Conservation (phyloP, 2,329 filamentous ascomycete species). For the Fusarium buharicum region DNA sequence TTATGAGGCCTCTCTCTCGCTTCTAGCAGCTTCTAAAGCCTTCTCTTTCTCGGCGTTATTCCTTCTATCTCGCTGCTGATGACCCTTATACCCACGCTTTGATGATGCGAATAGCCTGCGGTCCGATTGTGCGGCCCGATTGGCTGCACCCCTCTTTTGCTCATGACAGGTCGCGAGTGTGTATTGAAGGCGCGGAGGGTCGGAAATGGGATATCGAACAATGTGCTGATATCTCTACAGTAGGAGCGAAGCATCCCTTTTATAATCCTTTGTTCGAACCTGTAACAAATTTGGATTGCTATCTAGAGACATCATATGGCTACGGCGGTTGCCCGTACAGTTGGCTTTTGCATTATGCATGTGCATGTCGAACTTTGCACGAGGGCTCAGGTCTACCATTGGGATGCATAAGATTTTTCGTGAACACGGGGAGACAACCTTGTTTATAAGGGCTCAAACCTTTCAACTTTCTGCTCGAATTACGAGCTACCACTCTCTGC, state of each 20-base stretch:
- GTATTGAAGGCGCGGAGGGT: slow-evolving; percentile 16
- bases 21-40: not conserved
- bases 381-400: slow-evolving; percentile 16
- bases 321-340: slow-evolving; percentile 16
- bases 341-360: slow-evolving; percentile 18
- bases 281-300: slow-evolving; percentile 12
- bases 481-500: slow-evolving; percentile 14
- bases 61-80: not conserved
- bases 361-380: slow-evolving; percentile 16
- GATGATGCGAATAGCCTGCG: not conserved
- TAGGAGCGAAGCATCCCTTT: slow-evolving; percentile 18
- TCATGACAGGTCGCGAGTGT: slow-evolving; percentile 1
- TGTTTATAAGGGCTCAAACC: slow-evolving; percentile 14
- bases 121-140: too few relatives aligned
- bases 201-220: slow-evolving; percentile 16
- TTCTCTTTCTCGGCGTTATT: not conserved
- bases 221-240: slow-evolving; percentile 16
- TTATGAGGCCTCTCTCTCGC: not conserved
- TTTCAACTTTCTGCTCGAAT: slow-evolving; percentile 18
- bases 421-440: slow-evolving; percentile 15
- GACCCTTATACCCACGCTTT: not conserved
- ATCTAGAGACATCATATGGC: slow-evolving; percentile 1
- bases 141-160: not conserved
- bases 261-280: slow-evolving; percentile 17
- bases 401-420: slow-evolving; percentile 12